Evolutionary conservation across 2,329 filamentous ascomycete species (phyloP), one percentile per base, ranked within the genome.

Genomic region (Apiospora malaysiana): DNA sequence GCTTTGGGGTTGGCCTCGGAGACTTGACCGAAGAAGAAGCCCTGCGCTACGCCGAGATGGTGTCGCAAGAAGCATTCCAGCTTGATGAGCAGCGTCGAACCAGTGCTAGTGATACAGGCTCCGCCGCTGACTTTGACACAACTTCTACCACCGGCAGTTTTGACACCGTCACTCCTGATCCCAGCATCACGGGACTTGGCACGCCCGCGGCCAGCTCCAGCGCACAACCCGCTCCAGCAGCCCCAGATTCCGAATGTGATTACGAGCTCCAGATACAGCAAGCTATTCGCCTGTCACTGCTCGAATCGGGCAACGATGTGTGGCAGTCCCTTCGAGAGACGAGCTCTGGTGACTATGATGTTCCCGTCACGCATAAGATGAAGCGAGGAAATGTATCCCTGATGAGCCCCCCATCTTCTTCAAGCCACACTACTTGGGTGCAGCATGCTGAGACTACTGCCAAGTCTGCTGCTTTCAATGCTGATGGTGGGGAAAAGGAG

Each of bases 1-100:
- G 95, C 46, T 99, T 97, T 77, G 96, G 96, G 7, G 90, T 96
- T 2, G 94, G 94, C 45, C 82, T 98, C 1, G 88, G 85, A 3
- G 89, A 90, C 40, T 79, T 92, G 72, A 91, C 85, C 1, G 90
- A 92, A 74, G 89, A 92, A 75, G 90, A 92, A 76, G 88, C 90
- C 23, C 73, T 92, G 25, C 85, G 83, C 45, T 92, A 92, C 75
- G 90, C 89, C 0, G 88, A 90, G 77, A 89, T 92, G 84, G 83
- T 92, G 8, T 92, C 90, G 0, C 85, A 90, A 72, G 90, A 92
- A 77, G 81, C 87, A 0, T 90, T 87, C 71, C 79, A 84, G 47
- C 76, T 82, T n/a, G 89, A 91, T 40, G 86, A 90, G 79, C 85
- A 87, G 75, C 85, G 85, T 6, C 86, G 88, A 7, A 81, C 82